Conservation (phyloP, 257 asterid species). For the Leonotis leonurus region DNA sequence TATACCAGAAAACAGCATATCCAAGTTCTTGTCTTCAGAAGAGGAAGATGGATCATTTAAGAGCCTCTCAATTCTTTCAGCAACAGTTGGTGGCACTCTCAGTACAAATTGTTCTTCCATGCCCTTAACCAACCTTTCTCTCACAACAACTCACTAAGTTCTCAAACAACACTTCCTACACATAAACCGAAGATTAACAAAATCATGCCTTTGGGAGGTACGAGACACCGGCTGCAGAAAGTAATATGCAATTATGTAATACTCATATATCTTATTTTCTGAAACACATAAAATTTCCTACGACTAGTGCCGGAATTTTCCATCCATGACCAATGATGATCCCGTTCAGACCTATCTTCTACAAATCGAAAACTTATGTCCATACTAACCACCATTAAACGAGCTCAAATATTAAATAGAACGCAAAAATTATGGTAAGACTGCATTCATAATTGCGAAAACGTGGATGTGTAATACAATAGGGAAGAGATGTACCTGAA, state of each 20-base stretch:
- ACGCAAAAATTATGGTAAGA: neutral
- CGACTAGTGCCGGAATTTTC: too few species aligned
- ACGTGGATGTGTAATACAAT: neutral
- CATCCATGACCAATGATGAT: too few species aligned
- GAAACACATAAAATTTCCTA: too few species aligned
- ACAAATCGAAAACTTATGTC: neutral
- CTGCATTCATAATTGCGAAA: neutral
- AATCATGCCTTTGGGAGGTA: neutral
- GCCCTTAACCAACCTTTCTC: neutral
- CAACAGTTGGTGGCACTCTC: constrained; percentile 49
- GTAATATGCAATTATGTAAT: neutral
- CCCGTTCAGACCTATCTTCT: too few species aligned
- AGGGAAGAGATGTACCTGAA: neutral
- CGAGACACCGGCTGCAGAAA: neutral
- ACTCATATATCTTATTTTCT: neutral
- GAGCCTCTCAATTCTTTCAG: constrained; percentile 63
- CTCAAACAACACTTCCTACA: neutral
- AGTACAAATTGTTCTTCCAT: constrained; percentile 55
- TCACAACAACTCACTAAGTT: neutral
- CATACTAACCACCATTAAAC: neutral
- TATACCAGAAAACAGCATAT: constrained; percentile 70
- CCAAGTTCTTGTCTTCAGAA: constrained; percentile 71
- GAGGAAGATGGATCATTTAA: constrained; percentile 64
- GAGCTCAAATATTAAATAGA: neutral
- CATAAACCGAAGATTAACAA: neutral